These are phyloP conservation scores for Plasmodium ovale DNA, from an alignment of 169 alveolate genomes.

Conservation along the genomic window DNA sequence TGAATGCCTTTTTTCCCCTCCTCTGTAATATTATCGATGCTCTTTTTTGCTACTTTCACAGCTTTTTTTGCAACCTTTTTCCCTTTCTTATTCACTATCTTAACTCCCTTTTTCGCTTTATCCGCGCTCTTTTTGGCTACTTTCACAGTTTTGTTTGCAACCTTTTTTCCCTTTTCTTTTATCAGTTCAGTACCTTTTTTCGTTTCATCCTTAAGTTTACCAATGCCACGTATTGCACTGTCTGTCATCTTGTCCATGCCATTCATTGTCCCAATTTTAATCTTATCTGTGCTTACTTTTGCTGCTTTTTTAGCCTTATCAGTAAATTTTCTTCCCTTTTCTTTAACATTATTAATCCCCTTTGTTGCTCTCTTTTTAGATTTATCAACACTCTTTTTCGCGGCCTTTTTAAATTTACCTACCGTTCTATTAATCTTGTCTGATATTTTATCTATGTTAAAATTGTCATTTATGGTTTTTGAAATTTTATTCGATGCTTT, in stretches of 20 bases:
- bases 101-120: conserved; percentile 14
- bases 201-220: neutral
- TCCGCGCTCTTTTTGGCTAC: neutral
- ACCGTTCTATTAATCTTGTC: conserved; percentile 13
- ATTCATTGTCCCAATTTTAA: neutral
- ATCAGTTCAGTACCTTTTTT: neutral
- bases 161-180: neutral
- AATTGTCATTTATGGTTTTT: conserved; percentile 13
- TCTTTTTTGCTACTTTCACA: neutral
- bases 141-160: neutral
- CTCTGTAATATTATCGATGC: neutral
- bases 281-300: neutral
- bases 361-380: neutral
- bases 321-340: neutral
- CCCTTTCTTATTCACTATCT: neutral
- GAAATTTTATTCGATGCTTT: conserved; percentile 22
- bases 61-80: neutral
- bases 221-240: neutral
- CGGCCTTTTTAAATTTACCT: conserved; percentile 16
- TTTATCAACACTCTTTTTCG: conserved; percentile 3
- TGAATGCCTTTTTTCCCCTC: neutral
- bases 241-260: neutral
- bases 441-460: conserved; percentile 20
- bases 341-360: neutral
- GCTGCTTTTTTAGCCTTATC: neutral